Base-by-base conservation (phyloP, 768 basidiomycete genomes). In the Podaxis pistillaris region DNA sequence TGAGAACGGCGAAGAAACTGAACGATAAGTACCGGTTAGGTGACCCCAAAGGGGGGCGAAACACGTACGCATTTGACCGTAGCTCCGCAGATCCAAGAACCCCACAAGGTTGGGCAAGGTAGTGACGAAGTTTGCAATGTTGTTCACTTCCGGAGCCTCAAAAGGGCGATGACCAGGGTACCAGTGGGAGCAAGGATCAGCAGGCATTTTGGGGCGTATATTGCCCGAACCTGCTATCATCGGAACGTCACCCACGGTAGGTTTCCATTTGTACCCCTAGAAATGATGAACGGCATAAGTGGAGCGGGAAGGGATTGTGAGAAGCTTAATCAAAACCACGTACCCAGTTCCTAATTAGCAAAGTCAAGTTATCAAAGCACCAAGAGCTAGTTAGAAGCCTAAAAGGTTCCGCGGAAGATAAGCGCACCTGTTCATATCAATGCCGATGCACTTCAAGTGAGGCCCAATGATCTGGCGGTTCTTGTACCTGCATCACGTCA, bases 1-100 rank as follows among this genome's bases (percentile, higher is more conserved):
- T 0, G 91, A 90, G 66, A 81, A 94, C 4, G 93, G 93, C 38
- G 86, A 79, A n/a, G 90, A 89, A 60, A 93, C 90, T 93, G 19
- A 40, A n/a, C 24, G 4, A 15, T 11, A 44, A 8, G n/a, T 26
- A 49, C 36, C 33, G 50, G 13, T 28, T 40, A 47, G 46, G 38
- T 7, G 17, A 50, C 24, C 40, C 19, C 9, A 17, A 9, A 15
- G 37, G 3, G 1, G 30, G 19, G 44, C 7, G 47, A 28, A 26
- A 15, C 22, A 80, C 89, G 62, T 67, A 93, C 90, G 71, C 82
- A 93, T 88, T 70, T 94, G 91, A 0, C 92, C 92, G 68, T 92
- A 95, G 67, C 87, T 90, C 65, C 93, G 79, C 56, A 93, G 70
- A 73, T 94, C 91, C 36, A 93, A 62, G 72, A 91, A 94, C 1